phyloP scores from a whole-genome alignment of 2,329 filamentous ascomycete species.

The Aplosporella prunicola region DNA sequence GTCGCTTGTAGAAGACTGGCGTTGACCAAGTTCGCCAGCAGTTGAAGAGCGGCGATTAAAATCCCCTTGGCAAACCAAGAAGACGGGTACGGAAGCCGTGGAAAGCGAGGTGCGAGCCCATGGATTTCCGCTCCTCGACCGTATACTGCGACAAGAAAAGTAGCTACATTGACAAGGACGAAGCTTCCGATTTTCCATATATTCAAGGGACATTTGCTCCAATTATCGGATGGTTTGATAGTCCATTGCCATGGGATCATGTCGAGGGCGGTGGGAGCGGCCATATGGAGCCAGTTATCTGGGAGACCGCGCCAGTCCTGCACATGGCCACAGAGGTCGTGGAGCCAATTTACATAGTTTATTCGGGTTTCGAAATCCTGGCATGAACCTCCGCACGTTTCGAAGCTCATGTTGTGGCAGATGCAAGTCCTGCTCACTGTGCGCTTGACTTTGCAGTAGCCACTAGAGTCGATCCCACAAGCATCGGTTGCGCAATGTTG shows the following conservation, averaged over 20 bases:
- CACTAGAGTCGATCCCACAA: slow-evolving; percentile 21
- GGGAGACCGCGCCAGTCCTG: slow-evolving; percentile 24
- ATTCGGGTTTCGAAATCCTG: slow-evolving; percentile 24
- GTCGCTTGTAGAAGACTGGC: slow-evolving; percentile 17
- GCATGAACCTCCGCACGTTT: slow-evolving; percentile 21
- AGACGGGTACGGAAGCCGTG: slow-evolving; percentile 2
- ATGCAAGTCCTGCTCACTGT: slow-evolving; percentile 23
- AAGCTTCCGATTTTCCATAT: slow-evolving; percentile 19
- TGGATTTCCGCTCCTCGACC: slow-evolving; percentile 5
- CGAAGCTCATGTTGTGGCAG: slow-evolving; percentile 21
- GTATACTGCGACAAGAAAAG: slow-evolving; percentile 15
- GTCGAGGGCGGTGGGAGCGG: slow-evolving; percentile 17
- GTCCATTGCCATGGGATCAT: slow-evolving; percentile 26
- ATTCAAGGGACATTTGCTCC: slow-evolving; percentile 16
- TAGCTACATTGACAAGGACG: slow-evolving; percentile 16
- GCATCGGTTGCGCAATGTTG: slow-evolving; percentile 23
- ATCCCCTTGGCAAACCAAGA: slow-evolving; percentile 17
- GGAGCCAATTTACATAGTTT: slow-evolving; percentile 25
- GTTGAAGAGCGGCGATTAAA: slow-evolving; percentile 16
- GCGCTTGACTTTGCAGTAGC: slow-evolving; percentile 22
- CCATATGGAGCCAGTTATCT: slow-evolving; percentile 20
- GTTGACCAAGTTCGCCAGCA: slow-evolving; percentile 19
- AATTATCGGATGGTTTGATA: slow-evolving; percentile 14
- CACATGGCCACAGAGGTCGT: slow-evolving; percentile 21
- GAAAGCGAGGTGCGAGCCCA: slow-evolving; percentile 4